Evolutionary conservation across 2,329 filamentous ascomycete genomes (phyloP).

Genomic region (Microdochium paspali): DNA sequence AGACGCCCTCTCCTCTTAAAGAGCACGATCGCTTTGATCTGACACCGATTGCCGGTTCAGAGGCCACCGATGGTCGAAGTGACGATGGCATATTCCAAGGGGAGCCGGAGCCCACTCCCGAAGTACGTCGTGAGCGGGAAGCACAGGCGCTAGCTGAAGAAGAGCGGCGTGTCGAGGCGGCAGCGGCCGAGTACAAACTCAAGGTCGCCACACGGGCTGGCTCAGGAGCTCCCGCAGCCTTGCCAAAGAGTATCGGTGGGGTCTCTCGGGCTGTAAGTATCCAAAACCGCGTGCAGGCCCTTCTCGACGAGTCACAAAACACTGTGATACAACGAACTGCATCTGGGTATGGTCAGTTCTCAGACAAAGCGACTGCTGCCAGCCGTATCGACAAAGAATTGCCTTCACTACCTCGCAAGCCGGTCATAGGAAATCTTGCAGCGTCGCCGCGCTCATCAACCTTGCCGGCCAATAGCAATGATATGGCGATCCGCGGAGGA

Average conservation of each 20-base stretch:
- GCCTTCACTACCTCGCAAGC: slow-evolving; percentile 42
- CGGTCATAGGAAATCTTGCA: slow-evolving; percentile 23
- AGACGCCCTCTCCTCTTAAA: slow-evolving; percentile 40
- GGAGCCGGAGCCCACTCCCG: slow-evolving; percentile 66
- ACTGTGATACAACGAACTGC: slow-evolving; percentile 60
- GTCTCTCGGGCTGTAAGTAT: slow-evolving; percentile 70
- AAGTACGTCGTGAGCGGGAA: slow-evolving; percentile 85
- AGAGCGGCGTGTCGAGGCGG: slow-evolving; percentile 80
- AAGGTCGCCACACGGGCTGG: slow-evolving; percentile 53
- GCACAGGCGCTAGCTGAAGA: slow-evolving; percentile 73
- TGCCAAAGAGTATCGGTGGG: slow-evolving; percentile 47
- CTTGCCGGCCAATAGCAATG: neutral
- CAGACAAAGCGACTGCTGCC: slow-evolving; percentile 40
- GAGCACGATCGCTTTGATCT: slow-evolving; percentile 39
- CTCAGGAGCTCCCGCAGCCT: slow-evolving; percentile 23
- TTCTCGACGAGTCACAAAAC: slow-evolving; percentile 70
- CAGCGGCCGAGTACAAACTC: slow-evolving; percentile 78
- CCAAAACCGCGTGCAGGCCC: slow-evolving; percentile 79
- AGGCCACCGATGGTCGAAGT: slow-evolving; percentile 58
- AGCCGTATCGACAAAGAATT: slow-evolving; percentile 26
- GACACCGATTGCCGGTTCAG: slow-evolving; percentile 68
- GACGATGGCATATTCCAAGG: slow-evolving; percentile 57
- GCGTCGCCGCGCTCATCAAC: neutral
- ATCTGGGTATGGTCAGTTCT: slow-evolving; percentile 83
- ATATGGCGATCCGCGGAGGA: slow-evolving; percentile 6